Base-by-base conservation (phyloP, 495 filamentous ascomycete species). In the Darksidea phi region DNA sequence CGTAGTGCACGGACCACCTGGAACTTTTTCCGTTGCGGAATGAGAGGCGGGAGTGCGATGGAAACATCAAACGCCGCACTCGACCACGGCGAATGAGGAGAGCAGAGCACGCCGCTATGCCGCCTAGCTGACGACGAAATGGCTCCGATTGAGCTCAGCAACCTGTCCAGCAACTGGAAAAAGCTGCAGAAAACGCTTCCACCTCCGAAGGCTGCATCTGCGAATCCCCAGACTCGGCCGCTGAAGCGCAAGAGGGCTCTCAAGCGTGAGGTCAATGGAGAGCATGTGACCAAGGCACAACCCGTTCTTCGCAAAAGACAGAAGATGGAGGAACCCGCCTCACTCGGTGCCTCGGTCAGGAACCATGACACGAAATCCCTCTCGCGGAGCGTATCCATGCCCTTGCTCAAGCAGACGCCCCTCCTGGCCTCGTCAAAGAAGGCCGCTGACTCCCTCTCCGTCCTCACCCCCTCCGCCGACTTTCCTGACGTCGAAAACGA, bases 321-420 rank as follows among this genome's bases (percentile, higher is more conserved):
- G 23, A 68, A 62, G 48, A 68, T 68, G 66, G 66, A 64, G 49
- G 47, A 64, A 42, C 66, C 57, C 11, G 55, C 67, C 34, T 71
- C 70, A 4, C 59, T 80, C 21, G 73, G 74, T 17, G 58, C 75
- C 42, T 82, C 79, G 77, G 75, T 76, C 13, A 74, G 78, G 67
- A 76, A 87, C 50, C 83, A 88, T 61, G 82, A 84, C 64, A 80
- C 89, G 42, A 77, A 85, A 1, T 86, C 61, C 58, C 70, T 26
- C 68, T 70, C 53, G 63, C 70, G 13, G 50, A 53, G 58, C 59
- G 41, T 34, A 17, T 77, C 46, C 71, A 74, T 43, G 58, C 64
- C 62, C 6, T 50, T 20, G 43, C 46, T 64, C 34, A 32, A 45
- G 10, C 46, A 55, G 15, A 20, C 54, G 17, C 23, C 46, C 32